Conservation (phyloP, 257 asterid genomes). For the Solanum gandarillasii region DNA sequence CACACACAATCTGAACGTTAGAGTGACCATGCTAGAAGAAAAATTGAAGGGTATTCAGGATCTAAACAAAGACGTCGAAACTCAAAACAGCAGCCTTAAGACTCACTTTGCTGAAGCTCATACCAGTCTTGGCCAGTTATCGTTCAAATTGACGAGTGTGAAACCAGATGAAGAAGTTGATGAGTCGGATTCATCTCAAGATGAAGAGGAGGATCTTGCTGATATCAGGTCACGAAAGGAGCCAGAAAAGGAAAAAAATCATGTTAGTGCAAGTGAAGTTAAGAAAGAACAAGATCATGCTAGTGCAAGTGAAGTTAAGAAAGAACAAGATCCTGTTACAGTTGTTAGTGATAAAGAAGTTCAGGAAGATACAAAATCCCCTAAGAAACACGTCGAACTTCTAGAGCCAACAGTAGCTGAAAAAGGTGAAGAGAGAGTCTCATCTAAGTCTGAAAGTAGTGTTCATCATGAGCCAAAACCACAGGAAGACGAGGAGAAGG, state of each 20-base stretch:
- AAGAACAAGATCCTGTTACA: not conserved
- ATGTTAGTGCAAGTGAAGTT: not conserved
- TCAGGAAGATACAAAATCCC: slow-evolving; percentile 9
- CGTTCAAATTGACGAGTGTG: slow-evolving; percentile 37
- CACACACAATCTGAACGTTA: slow-evolving; percentile 24
- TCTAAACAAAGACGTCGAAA: slow-evolving; percentile 52
- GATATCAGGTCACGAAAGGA: slow-evolving; percentile 3
- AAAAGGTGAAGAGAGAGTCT: not conserved
- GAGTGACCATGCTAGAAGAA: slow-evolving; percentile 60
- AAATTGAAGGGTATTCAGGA: slow-evolving; percentile 37
- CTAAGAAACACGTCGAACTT: slow-evolving; percentile 10
- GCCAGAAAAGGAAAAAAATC: not conserved
- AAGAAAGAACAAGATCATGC: not conserved
- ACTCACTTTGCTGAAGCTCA: slow-evolving; percentile 47
- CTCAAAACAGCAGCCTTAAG: slow-evolving; percentile 43
- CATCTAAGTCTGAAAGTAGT: not conserved
- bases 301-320: not conserved
- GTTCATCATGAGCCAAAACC: not conserved
- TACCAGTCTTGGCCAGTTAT: slow-evolving; percentile 40
- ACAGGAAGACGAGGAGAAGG: slow-evolving; percentile 12
- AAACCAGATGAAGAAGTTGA: slow-evolving; percentile 48
- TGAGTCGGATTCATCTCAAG: slow-evolving; percentile 7
- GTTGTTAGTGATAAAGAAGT: slow-evolving; percentile 12
- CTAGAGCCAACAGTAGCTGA: not conserved
- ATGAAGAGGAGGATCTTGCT: not conserved